These are phyloP conservation scores for Nakataea oryzae DNA, from an alignment of 2,329 filamentous ascomycete genomes.

Conservation along the genomic window DNA sequence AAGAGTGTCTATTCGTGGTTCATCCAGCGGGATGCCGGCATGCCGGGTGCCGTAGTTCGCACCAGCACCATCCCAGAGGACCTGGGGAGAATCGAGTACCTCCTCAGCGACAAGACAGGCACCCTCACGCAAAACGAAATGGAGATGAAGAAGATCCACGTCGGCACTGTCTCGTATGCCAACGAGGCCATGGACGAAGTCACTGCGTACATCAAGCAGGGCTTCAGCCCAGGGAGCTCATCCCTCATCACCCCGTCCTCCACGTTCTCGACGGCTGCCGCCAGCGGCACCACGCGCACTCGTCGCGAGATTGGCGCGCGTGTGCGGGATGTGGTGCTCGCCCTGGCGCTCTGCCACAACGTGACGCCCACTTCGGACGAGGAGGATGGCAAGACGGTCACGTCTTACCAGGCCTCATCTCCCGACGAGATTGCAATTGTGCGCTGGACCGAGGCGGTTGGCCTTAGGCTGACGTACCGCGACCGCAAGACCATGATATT, in stretches of 20 bases:
- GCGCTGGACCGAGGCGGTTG: conserved; percentile 87
- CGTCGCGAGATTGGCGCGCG: conserved; percentile 87
- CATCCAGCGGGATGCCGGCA: conserved; percentile 83
- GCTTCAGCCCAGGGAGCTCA: conserved; percentile 49
- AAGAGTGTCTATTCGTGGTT: conserved; percentile 95
- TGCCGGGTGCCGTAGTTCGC: conserved; percentile 83
- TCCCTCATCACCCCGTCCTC: conserved; percentile 68
- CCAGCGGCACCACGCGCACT: conserved; percentile 63
- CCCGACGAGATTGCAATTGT: conserved; percentile 98
- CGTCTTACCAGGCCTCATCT: conserved; percentile 90
- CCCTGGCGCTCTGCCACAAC: conserved; percentile 90
- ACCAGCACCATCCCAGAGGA: conserved; percentile 98
- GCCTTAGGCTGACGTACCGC: conserved; percentile 71
- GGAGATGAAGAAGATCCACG: conserved; percentile 98
- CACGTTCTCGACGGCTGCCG: conserved; percentile 47
- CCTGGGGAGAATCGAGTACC: conserved; percentile 87
- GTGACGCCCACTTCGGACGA: conserved; percentile 88
- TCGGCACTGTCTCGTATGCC: conserved; percentile 94
- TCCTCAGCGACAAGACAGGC: conserved; percentile 96
- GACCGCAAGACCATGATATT: conserved; percentile 81
- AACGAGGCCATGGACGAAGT: conserved; percentile 99
- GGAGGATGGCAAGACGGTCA: conserved; percentile 64
- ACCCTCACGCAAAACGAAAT: conserved; percentile 96
- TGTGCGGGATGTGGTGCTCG: conserved; percentile 85
- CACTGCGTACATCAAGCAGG: conserved; percentile 71